phyloP scores from a whole-genome alignment of 495 filamentous ascomycete genomes.

The Oidiodendron maius region DNA sequence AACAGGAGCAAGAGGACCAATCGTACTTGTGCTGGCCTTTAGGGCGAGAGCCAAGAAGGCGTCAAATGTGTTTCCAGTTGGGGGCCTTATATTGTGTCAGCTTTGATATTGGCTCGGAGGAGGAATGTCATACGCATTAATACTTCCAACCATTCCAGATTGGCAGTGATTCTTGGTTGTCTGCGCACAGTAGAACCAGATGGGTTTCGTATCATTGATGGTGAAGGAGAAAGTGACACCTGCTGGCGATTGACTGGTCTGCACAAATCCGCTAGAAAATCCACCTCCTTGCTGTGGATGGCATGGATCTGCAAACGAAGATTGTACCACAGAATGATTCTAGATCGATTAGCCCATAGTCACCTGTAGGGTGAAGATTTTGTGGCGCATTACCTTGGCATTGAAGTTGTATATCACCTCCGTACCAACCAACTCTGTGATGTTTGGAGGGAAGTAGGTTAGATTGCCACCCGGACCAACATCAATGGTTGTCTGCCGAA shows the following conservation, averaged over 20 bases:
- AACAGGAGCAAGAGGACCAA: conserved; percentile 28
- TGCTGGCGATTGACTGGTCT: conserved; percentile 27
- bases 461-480: conserved; percentile 26
- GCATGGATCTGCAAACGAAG: conserved; percentile 35
- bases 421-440: conserved; percentile 28
- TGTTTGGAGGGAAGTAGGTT: conserved; percentile 27
- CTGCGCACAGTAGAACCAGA: conserved; percentile 57
- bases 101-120: no score
- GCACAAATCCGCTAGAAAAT: conserved; percentile 37
- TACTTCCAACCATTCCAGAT: conserved; percentile 35
- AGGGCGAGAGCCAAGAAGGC: conserved; percentile 27
- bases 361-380: neutral
- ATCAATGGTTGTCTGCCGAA: neutral
- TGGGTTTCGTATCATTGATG: conserved; percentile 40
- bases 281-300: conserved; percentile 28
- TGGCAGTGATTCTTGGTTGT: conserved; percentile 33
- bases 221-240: conserved; percentile 37
- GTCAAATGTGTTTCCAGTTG: conserved; percentile 28
- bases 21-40: conserved; percentile 26
- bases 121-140: conserved; percentile 30
- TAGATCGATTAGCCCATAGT: neutral
- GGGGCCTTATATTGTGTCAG: conserved; percentile 7
- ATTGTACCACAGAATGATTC: conserved; percentile 38
- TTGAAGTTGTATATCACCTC: conserved; percentile 34
- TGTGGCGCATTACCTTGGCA: conserved; percentile 12